Base-by-base conservation (phyloP, 352 stramenopile genomes). In the Globisporangium emineosum region DNA sequence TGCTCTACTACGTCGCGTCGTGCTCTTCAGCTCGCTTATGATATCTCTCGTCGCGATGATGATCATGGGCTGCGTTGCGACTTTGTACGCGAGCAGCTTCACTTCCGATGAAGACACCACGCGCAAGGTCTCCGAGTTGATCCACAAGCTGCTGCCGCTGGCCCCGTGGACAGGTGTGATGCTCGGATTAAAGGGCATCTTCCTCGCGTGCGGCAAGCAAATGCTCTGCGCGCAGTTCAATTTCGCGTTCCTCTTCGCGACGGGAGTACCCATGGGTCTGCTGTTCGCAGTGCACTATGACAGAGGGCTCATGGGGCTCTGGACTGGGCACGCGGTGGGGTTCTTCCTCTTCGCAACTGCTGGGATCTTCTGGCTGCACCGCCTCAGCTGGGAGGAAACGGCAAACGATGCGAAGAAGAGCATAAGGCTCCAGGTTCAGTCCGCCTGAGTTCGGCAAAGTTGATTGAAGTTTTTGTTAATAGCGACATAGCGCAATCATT, bases 261-360 rank as follows among this genome's bases (percentile, higher is more conserved):
- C 72, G n/a, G 71, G 67, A 2, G 27, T 72, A 13, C 71, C 71
- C 2, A n/a, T 72, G 10, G 68, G 71, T 6, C 23, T 68, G 4
- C n/a, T 62, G 29, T 58, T 77, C n/a, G 71, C 67, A 4, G 25
- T 71, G 21, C 10, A 50, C 15, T 54, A 67, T 5, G 21, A 64
- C 9, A 50, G 30, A 7, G 71, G 68, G 32, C 32, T n/a, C n/a
- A n/a, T n/a, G n/a, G n/a, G n/a, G n/a, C n/a, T n/a, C n/a, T n/a
- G n/a, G n/a, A n/a, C n/a, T n/a, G n/a, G n/a, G n/a, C n/a, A n/a
- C n/a, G 54, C 29, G 3, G 62, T 59, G 1, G 71, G 68, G 17
- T 50, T 70, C 42, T 21, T 64, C 0, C 23, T 67, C 3, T 75
- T 68, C 32, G 45, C 47, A 2, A 29, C 61, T 21, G 64, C 59